These are phyloP conservation scores for Mortierella sp. DNA, from an alignment of 371 early-diverging fungal genomes.

Conservation along the genomic window DNA sequence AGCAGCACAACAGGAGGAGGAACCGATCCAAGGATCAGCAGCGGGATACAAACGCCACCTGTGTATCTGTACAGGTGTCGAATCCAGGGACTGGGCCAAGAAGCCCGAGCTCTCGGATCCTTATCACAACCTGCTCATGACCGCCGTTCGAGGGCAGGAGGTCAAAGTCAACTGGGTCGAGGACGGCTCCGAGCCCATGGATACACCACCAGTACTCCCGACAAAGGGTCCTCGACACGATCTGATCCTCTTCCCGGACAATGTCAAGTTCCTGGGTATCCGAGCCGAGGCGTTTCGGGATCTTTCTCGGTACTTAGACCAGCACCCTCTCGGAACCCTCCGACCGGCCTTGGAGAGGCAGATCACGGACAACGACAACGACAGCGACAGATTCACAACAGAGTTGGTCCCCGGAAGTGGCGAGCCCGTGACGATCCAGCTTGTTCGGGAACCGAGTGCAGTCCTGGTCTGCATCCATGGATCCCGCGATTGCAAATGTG, in stretches of 20 bases:
- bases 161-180: conserved; percentile 49
- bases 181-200: conserved; percentile 9
- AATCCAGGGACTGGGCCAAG: conserved; percentile 33
- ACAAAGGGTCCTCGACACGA: conserved; percentile 46
- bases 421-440: conserved; percentile 28
- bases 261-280: conserved; percentile 32
- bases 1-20: conserved; percentile 3
- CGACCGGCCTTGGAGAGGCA: conserved; percentile 24
- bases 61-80: conserved; percentile 44
- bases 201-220: conserved; percentile 4
- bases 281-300: conserved; percentile 47
- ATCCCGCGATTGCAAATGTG: conserved; percentile 52
- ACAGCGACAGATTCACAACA: neutral
- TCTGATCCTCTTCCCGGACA: conserved; percentile 51
- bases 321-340: conserved; percentile 38
- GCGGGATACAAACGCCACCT: conserved; percentile 45
- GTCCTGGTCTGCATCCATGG: conserved; percentile 52
- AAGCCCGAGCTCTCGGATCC: conserved; percentile 55
- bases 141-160: conserved; percentile 45
- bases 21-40: conserved; percentile 48
- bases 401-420: conserved; percentile 50
- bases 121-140: conserved; percentile 38
- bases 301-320: conserved; percentile 32
- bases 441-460: conserved; percentile 41
- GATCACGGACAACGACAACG: conserved; percentile 1